Conservation (phyloP, 805 yeast genomes). For the Ogataea neopini region DNA sequence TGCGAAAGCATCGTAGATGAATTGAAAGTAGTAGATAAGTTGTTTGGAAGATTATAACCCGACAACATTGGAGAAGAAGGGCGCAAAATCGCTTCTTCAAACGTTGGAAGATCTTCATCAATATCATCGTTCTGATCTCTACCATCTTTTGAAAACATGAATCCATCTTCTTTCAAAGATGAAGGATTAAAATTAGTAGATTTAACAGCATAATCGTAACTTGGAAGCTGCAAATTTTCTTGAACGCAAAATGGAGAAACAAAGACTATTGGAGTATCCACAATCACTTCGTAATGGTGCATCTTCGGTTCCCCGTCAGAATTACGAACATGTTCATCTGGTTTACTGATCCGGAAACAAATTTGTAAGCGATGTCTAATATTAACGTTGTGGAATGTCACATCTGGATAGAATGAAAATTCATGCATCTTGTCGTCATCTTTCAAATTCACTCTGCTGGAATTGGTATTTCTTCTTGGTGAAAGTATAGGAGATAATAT, state of each 20-base stretch:
- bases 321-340: conserved; percentile 44
- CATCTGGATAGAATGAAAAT: conserved; percentile 56
- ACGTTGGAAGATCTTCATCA: conserved; percentile 49
- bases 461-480: conserved; percentile 17
- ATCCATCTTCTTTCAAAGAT: conserved; percentile 6
- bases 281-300: conserved; percentile 79
- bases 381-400: conserved; percentile 60
- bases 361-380: conserved; percentile 70
- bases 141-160: conserved; percentile 14
- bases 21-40: conserved; percentile 35
- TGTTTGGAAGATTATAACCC: conserved; percentile 36
- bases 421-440: conserved; percentile 22
- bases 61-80: conserved; percentile 48
- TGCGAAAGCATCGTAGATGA: conserved; percentile 35
- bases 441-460: conserved; percentile 13
- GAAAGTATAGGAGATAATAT: conserved; percentile 20
- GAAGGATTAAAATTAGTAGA: conserved; percentile 19
- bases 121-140: conserved; percentile 13
- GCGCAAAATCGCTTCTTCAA: conserved; percentile 60
- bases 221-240: conserved; percentile 39
- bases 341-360: conserved; percentile 65
- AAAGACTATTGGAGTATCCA: conserved; percentile 70
- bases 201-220: conserved; percentile 38
- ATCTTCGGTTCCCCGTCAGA: conserved; percentile 41
- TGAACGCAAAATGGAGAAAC: conserved; percentile 43